Conservation (phyloP, 2,329 filamentous ascomycete genomes). For the Cladobotryum mycophilum region DNA sequence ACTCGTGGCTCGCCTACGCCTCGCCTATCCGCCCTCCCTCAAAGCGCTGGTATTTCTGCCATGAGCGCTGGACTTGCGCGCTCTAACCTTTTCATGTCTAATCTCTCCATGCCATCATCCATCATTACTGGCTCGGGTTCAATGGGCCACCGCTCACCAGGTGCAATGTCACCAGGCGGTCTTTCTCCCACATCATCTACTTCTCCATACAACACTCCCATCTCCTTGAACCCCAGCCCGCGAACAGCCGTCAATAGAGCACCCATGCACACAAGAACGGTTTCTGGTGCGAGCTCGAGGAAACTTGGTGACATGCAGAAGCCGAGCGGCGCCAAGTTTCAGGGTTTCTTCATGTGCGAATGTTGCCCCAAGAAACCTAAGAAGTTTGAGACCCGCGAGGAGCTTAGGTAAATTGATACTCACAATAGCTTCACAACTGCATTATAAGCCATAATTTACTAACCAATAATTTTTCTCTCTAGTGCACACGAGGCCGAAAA, state of each 20-base stretch:
- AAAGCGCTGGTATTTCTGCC: constrained; percentile 37
- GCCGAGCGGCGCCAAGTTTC: constrained; percentile 41
- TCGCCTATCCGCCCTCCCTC: constrained; percentile 40
- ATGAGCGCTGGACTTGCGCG: constrained; percentile 26
- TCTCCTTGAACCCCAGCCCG: constrained; percentile 45
- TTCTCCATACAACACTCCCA: constrained; percentile 44
- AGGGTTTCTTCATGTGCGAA: constrained; percentile 66
- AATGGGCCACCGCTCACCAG: constrained; percentile 42
- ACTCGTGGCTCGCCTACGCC: constrained; percentile 49
- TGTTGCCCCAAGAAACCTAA: constrained; percentile 97
- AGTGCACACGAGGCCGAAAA: constrained; percentile 91
- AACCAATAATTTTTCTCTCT: not conserved
- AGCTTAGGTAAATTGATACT: constrained; percentile 62
- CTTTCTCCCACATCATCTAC: constrained; percentile 44
- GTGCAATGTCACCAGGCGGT: constrained; percentile 40
- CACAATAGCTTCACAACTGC: not conserved
- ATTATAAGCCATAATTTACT: not conserved
- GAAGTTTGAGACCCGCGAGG: constrained; percentile 80
- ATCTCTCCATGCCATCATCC: constrained; percentile 35
- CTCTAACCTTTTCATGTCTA: constrained; percentile 43
- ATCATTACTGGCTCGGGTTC: constrained; percentile 39
- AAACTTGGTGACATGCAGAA: constrained; percentile 47
- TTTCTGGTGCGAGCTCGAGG: constrained; percentile 45
- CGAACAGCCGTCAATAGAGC: constrained; percentile 36
- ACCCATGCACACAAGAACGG: constrained; percentile 37